These are phyloP conservation scores for Rubia peregrina DNA, from an alignment of 305 asterid species.

Conservation along the genomic window DNA sequence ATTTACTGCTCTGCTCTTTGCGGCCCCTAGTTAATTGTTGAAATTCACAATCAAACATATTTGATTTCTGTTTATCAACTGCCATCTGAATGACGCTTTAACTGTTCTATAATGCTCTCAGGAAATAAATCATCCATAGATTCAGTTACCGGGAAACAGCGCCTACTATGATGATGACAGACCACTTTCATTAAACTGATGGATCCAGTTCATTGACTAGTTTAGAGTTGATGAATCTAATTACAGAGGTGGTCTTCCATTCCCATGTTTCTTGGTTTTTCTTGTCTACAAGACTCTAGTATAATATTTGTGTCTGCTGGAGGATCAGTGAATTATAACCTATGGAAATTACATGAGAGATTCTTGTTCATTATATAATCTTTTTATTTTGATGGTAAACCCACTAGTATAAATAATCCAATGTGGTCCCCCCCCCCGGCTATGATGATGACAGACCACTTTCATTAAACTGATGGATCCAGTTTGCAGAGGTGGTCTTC, in stretches of 20 bases:
- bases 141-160: slow-evolving; percentile 80
- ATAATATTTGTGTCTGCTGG: background rate
- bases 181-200: background rate
- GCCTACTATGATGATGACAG: slow-evolving; percentile 48
- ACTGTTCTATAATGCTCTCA: slow-evolving; percentile 20
- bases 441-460: slow-evolving; percentile 27
- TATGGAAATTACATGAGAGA: background rate
- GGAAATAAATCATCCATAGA: slow-evolving; percentile 71
- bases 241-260: background rate
- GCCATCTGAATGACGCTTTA: background rate
- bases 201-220: background rate
- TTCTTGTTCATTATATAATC: background rate
- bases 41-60: background rate
- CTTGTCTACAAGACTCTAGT: background rate
- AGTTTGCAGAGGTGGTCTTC: background rate
- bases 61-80: background rate
- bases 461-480: background rate
- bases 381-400: no score
- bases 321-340: background rate
- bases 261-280: background rate
- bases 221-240: background rate
- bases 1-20: background rate
- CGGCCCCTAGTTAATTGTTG: background rate
- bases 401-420: no score
- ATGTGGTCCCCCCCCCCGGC: no score